A percentile compares a stretch with the other conserved stretches of the same genome.
phyloP scores from a whole-genome alignment of 139 green algal genomes.

The Chlorella ohadii region DNA sequence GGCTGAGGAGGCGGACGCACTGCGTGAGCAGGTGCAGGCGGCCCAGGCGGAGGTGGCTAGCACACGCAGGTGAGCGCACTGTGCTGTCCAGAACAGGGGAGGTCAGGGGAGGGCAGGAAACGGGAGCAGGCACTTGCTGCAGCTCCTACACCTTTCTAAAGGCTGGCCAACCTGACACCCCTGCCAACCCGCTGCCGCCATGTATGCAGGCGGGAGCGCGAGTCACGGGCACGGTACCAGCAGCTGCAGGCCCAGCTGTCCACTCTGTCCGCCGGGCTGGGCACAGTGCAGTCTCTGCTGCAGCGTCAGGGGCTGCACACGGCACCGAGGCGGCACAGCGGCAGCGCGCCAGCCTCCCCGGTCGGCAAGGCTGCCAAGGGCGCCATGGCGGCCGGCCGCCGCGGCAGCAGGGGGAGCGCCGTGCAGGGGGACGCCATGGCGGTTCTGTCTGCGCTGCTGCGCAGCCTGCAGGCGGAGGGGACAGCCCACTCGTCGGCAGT shows the following conservation, averaged over 20 bases:
- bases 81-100: neutral
- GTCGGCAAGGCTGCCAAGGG: neutral
- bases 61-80: neutral
- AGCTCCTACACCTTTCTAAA: too few species aligned
- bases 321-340: neutral
- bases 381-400: neutral
- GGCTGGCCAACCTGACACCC: too few species aligned
- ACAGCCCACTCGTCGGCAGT: neutral
- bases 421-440: slow-evolving; percentile 7
- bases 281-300: slow-evolving; percentile 9
- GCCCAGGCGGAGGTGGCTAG: neutral
- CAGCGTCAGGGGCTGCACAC: neutral
- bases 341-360: neutral
- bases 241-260: neutral
- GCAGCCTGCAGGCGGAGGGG: neutral
- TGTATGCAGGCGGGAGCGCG: slow-evolving; percentile 5
- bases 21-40: neutral
- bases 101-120: neutral
- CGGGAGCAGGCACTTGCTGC: too few species aligned
- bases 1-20: neutral
- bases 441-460: slow-evolving; percentile 9
- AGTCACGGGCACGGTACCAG: neutral
- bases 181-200: neutral
- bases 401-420: neutral
- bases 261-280: slow-evolving; percentile 7